Base-by-base conservation (phyloP, 495 filamentous ascomycete genomes). In the Corynascus novoguineensis region DNA sequence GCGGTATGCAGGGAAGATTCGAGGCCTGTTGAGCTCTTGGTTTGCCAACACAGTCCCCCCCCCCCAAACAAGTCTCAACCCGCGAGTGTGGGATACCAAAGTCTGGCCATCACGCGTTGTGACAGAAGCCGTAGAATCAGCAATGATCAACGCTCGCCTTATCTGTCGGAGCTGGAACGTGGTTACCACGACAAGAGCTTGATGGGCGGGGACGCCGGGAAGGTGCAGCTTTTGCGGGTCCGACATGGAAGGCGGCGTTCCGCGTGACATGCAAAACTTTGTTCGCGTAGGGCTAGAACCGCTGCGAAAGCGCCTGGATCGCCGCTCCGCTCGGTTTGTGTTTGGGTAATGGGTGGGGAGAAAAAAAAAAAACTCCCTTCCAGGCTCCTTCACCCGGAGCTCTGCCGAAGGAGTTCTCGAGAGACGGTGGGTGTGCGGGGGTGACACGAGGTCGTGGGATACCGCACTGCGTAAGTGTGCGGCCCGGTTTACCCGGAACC, bases 231-330 rank as follows among this genome's bases (percentile, higher is more conserved):
- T 12, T 15, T 19, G 37, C 50, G 50, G 50, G 37, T 31, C 50
- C 34, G n/a, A 19, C 37, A 17, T n/a, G 28, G 28, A 24, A 19
- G 50, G 22, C 37, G 9, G 2, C 8, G 10, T 44, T 10, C 50
- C 50, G 38, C 50, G 50, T 53, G 50, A 53, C 50, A 52, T 25
- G 50, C 50, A 53, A 38, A 53, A 34, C 37, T 22, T 54, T 42
- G n/a, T 46, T 54, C 52, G 52, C 19, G 41, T 17, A 24, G 52
- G 52, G 40, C 28, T 54, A 54, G 52, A 54, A 45, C 40, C 15
- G 14, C 28, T 15, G 14, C 28, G 28, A 53, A 9, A 17, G 52
- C 17, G 50, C 44, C 50, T 53, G 50, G 50, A 53, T 53, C 50
- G 38, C 5, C 37, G 38, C 37, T 15, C 37, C 50, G 27, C 37